Evolutionary conservation across 106 monocot genomes (phyloP).

Genomic region (Triglochin maritima): DNA sequence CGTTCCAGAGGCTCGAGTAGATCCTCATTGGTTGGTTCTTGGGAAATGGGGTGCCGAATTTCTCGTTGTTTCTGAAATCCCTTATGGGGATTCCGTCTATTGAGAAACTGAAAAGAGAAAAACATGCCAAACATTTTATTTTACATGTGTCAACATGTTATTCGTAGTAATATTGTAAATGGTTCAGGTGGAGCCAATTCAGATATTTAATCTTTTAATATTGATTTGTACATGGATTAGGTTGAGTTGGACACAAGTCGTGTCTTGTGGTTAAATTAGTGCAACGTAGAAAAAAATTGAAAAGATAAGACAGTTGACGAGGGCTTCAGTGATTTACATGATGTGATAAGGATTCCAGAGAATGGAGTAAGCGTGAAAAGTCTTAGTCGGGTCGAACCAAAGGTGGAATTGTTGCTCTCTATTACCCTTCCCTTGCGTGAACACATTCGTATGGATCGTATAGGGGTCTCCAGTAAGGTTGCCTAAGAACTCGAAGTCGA

Average conservation of each 20-base stretch:
- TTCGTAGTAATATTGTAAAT: too few relatives aligned
- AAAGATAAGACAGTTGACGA: too few relatives aligned
- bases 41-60: neutral
- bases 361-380: conserved; percentile 8
- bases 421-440: conserved; percentile 6
- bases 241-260: neutral
- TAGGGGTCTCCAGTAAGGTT: conserved; percentile 16
- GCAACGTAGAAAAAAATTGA: too few relatives aligned
- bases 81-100: conserved; percentile 1
- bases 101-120: neutral
- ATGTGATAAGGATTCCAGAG: conserved; percentile 12
- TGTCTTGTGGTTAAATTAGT: too few relatives aligned
- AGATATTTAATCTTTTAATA: too few relatives aligned
- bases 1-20: conserved; percentile 9
- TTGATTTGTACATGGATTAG: too few relatives aligned
- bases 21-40: conserved; percentile 9
- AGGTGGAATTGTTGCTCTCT: conserved; percentile 8
- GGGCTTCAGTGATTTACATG: neutral
- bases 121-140: too few relatives aligned
- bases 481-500: conserved; percentile 19
- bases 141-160: too few relatives aligned
- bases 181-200: too few relatives aligned
- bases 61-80: conserved; percentile 4
- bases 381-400: conserved; percentile 10
- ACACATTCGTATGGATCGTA: conserved; percentile 9